Percentiles rank a stretch among this genome's conserved stretches.
Conservation (phyloP, 2,329 filamentous ascomycete species). For the Chalara sp. region DNA sequence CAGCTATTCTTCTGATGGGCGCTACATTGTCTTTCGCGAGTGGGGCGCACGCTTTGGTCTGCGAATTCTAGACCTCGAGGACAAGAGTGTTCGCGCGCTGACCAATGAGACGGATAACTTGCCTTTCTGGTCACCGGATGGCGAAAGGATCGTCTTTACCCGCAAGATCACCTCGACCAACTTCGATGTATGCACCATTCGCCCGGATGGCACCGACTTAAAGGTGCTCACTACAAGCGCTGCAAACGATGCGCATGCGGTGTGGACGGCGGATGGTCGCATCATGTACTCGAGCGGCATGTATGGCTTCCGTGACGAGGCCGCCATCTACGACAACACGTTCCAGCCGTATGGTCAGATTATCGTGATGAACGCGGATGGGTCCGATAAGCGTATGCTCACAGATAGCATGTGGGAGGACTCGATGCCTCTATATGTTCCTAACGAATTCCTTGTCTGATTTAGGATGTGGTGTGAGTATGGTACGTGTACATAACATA, state of each 20-base stretch:
- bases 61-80: conserved; percentile 25
- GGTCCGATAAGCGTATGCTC: conserved; percentile 25
- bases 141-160: conserved; percentile 33
- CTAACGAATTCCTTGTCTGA: conserved; percentile 12
- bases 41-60: conserved; percentile 25
- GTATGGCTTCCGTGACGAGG: conserved; percentile 38
- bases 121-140: conserved; percentile 33
- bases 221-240: conserved; percentile 27
- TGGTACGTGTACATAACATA: too few species aligned
- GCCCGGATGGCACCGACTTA: conserved; percentile 33
- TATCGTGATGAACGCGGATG: conserved; percentile 36
- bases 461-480: too few species aligned
- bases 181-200: conserved; percentile 36
- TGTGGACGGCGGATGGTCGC: conserved; percentile 35
- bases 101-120: conserved; percentile 34
- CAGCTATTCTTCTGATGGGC: conserved; percentile 31
- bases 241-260: conserved; percentile 37
- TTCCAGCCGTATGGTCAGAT: conserved; percentile 40
- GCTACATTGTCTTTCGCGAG: conserved; percentile 30
- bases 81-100: conserved; percentile 23
- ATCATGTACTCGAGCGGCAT: conserved; percentile 35
- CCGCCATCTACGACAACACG: conserved; percentile 33
- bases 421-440: conserved; percentile 25
- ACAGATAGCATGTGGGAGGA: conserved; percentile 29
- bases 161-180: conserved; percentile 27